These are phyloP conservation scores for Cercophora scortea DNA, from an alignment of 495 filamentous ascomycete genomes.

Conservation along the genomic window DNA sequence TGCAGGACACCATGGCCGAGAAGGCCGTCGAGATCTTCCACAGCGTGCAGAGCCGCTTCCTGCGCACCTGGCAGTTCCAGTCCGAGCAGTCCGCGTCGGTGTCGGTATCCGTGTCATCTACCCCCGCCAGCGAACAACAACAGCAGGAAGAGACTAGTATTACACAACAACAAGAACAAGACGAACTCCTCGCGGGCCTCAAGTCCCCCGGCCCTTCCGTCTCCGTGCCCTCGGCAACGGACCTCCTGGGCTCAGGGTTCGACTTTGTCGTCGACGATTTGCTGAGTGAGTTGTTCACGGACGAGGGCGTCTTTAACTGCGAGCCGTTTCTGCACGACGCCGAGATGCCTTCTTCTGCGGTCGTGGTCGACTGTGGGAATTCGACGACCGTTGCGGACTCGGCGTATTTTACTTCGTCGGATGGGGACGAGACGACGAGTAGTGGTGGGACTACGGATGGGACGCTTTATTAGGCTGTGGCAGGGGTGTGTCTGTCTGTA, in stretches of 20 bases:
- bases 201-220: no score
- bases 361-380: not conserved
- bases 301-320: not conserved
- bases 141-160: not conserved
- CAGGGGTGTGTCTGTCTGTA: no score
- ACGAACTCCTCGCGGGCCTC: no score
- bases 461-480: no score
- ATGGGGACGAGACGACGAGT: not conserved
- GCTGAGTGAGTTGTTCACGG: not conserved
- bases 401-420: not conserved
- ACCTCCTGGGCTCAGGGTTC: no score
- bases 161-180: no score
- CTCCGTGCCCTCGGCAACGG: no score
- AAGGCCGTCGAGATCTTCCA: conserved; percentile 13
- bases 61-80: conserved; percentile 13
- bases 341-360: not conserved
- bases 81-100: conserved; percentile 3
- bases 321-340: not conserved
- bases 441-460: no score
- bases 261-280: not conserved
- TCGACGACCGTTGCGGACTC: not conserved
- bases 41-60: conserved; percentile 8
- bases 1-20: conserved; percentile 9
- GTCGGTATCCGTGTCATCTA: not conserved
- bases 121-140: not conserved